These are phyloP conservation scores for Lepraria neglecta DNA, from an alignment of 495 filamentous ascomycete species.

Conservation along the genomic window DNA sequence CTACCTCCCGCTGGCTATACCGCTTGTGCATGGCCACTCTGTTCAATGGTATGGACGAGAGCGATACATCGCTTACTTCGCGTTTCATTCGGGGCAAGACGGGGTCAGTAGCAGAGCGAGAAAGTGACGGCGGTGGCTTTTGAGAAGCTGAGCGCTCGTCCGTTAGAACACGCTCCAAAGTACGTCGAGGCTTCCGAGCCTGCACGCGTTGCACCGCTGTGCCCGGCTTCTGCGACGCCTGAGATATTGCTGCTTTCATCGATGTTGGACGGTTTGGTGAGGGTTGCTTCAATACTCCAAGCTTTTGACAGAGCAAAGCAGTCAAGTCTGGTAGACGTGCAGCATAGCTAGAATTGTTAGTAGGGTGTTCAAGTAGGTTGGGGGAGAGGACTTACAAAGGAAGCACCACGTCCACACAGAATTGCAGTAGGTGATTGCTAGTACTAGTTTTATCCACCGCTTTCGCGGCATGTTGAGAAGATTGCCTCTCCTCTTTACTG, in stretches of 20 bases:
- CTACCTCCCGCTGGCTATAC: conserved; percentile 61
- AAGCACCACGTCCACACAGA: conserved; percentile 87
- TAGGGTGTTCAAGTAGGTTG: neutral
- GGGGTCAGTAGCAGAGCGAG: conserved; percentile 62
- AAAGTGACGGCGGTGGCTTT: conserved; percentile 48
- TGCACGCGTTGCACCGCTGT: conserved; percentile 49
- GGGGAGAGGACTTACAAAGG: conserved; percentile 61
- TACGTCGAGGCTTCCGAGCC: conserved; percentile 47
- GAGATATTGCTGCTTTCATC: conserved; percentile 33
- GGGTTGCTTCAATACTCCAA: conserved; percentile 66
- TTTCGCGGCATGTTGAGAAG: conserved; percentile 31
- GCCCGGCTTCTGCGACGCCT: conserved; percentile 42
- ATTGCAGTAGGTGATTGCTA: conserved; percentile 60
- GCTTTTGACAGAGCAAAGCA: conserved; percentile 72
- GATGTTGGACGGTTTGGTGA: conserved; percentile 54
- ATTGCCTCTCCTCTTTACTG: conserved; percentile 35
- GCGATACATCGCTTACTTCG: conserved; percentile 55
- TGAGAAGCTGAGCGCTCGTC: conserved; percentile 53
- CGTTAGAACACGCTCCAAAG: conserved; percentile 64
- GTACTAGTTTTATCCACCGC: conserved; percentile 40
- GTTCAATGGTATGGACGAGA: conserved; percentile 46
- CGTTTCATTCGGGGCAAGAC: conserved; percentile 53
- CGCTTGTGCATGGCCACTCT: conserved; percentile 53
- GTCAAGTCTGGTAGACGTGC: conserved; percentile 77
- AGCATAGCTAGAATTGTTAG: conserved; percentile 57